Evolutionary conservation across 2,329 filamentous ascomycete genomes (phyloP).

Genomic region (Aspergillus oerlinghausenensis): DNA sequence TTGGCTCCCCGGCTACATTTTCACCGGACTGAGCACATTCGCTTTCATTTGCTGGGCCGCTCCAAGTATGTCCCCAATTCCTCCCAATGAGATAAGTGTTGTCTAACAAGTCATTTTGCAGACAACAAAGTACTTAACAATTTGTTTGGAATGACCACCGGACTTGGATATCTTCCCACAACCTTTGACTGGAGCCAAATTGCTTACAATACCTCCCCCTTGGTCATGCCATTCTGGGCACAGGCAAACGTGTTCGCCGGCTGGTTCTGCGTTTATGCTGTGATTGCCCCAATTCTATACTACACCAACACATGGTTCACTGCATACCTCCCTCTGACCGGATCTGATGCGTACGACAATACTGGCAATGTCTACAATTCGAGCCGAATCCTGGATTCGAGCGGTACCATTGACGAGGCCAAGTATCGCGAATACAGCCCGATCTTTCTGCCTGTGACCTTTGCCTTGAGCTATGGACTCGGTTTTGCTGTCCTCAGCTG

Average conservation of each 20-base stretch:
- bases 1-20: conserved; percentile 28
- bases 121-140: conserved; percentile 36
- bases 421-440: conserved; percentile 60
- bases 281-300: conserved; percentile 31
- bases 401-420: conserved; percentile 51
- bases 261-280: conserved; percentile 33
- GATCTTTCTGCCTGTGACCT: conserved; percentile 57
- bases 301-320: conserved; percentile 29
- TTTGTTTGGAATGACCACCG: conserved; percentile 31
- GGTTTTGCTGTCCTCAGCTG: conserved; percentile 60
- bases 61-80: conserved; percentile 27
- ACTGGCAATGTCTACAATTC: conserved; percentile 56
- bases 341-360: conserved; percentile 26
- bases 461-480: conserved; percentile 47
- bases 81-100: conserved; percentile 18
- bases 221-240: conserved; percentile 34
- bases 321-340: conserved; percentile 25
- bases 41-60: conserved; percentile 42
- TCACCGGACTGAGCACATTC: conserved; percentile 27
- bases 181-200: conserved; percentile 50
- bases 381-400: conserved; percentile 49
- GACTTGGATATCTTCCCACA: conserved; percentile 48
- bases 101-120: conserved; percentile 31
- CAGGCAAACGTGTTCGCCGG: conserved; percentile 36
- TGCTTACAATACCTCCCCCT: conserved; percentile 20